These are phyloP conservation scores for Calocera cornea DNA, from an alignment of 768 basidiomycete genomes.

Conservation along the genomic window DNA sequence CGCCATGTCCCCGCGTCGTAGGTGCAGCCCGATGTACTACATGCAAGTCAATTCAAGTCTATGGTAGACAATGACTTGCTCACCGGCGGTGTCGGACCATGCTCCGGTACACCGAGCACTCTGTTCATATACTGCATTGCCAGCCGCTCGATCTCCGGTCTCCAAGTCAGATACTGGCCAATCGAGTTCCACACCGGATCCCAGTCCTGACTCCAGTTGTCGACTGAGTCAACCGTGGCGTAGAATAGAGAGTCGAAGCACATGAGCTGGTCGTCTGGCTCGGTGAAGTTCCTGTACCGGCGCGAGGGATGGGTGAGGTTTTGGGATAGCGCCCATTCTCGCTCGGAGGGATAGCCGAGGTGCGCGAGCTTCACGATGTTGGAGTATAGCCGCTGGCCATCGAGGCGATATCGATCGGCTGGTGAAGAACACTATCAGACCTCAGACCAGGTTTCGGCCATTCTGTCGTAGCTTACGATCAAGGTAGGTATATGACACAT, in stretches of 20 bases:
- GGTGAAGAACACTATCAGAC: neutral
- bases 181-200: constrained; percentile 9
- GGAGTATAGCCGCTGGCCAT: too few relatives aligned
- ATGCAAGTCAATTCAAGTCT: neutral
- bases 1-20: neutral
- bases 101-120: neutral
- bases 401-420: too few relatives aligned
- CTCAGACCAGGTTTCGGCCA: neutral
- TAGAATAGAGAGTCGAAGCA: constrained; percentile 10
- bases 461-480: neutral
- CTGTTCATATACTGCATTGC: constrained; percentile 6
- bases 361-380: neutral
- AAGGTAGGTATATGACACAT: neutral
- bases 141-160: neutral
- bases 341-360: constrained; percentile 7
- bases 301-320: neutral
- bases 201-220: constrained; percentile 8
- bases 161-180: constrained; percentile 6
- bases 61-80: neutral
- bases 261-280: constrained; percentile 8
- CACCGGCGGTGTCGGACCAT: neutral
- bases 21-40: neutral
- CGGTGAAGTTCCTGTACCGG: neutral
- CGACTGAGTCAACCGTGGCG: neutral
- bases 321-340: constrained; percentile 3